Base-by-base conservation (phyloP, 345 rosid species). In the Hibiscus syriacus region DNA sequence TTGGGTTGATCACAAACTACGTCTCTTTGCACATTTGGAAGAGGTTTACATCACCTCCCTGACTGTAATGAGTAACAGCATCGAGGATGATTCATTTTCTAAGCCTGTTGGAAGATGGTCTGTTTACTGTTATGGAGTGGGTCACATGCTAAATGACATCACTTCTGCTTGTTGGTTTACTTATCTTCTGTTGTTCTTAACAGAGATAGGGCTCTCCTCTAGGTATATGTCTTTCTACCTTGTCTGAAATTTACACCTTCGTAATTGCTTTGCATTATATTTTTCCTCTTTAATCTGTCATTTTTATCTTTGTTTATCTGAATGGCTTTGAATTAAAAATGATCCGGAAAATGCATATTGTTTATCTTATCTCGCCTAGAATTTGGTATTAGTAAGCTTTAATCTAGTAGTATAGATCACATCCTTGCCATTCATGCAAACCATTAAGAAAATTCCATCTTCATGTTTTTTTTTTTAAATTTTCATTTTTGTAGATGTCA, bases 111-210 rank as follows among this genome's bases (percentile, higher is more conserved):
- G 89, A 72, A 90, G 98, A 77, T 72, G 69, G 80, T 76, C 94
- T 30, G 88, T 93, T 25, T 80, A 89, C 66, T 93, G 30, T 69
- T 93, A 90, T 80, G 98, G 97, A 34, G 81, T 86, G 13, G 97
- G 98, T 1, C 98, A 93, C 72, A 89, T 93, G 97, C 96, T 93
- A 26, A 93, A 93, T 76, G 97, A 93, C 83, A 89, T 93, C 74
- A 89, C 98, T 70, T 83, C 98, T 77, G 83, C 98, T 30, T 90
- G 97, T 74, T 93, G 98, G 98, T 93, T 93, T 78, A 93, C 97
- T 62, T 93, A 93, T 73, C 94, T 93, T 65, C 81, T 93, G 60
- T 53, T 89, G 69, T 93, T 93, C 77, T 71, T 93, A 75, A 87
- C 96, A 9, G 92, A 93, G 50, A 93, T 89, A 6, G 98, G 97